Base-by-base conservation (phyloP, 202 grass and related monocot species). In the Carex sylvatica region DNA sequence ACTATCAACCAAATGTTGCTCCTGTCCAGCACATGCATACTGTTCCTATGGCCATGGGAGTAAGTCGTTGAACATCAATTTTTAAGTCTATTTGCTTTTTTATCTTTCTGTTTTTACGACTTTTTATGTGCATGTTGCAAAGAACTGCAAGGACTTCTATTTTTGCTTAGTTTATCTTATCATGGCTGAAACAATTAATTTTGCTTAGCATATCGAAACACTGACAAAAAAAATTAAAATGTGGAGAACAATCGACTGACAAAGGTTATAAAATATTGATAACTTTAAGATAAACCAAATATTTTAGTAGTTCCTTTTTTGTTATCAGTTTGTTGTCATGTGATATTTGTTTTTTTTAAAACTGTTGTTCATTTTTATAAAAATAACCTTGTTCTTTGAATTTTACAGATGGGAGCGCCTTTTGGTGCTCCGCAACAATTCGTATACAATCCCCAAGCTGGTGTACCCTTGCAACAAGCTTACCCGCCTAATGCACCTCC, bases 21-120 rank as follows among this genome's bases (percentile, higher is more conserved):
- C 76, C 88, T 33, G 79, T 82, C 26, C 90, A 79, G 54, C 91
- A 90, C 73, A 88, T 91, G 85, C 88, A 88, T 79, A 76, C 78
- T 73, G 74, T 97, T 64, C 86, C 91, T 74, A 83, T 91, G 13
- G 86, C 91, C 86, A 90, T 97, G 86, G 87, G 80, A 87, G 91
- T 97, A 74, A 93, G 93, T 72, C 70, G 16, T 85, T 87, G 33
- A 53, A 65, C 33, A 67, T 77, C 15, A 58, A 36, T 31, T 26
- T 67, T 65, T 70, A 64, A 56, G 20, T 13, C 68, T 66, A 18
- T 13, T 82, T 80, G 15, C 56, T 16, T 58, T 33, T 53, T 30
- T 44, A 33, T 52, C 42, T 80, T 80, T 76, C 26, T 74, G 22
- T 63, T 63, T 28, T 71, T 62, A 42, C 19, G 15, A 66, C 6